phyloP scores from a whole-genome alignment of 345 rosid genomes.

The Eucalyptus regnans region DNA sequence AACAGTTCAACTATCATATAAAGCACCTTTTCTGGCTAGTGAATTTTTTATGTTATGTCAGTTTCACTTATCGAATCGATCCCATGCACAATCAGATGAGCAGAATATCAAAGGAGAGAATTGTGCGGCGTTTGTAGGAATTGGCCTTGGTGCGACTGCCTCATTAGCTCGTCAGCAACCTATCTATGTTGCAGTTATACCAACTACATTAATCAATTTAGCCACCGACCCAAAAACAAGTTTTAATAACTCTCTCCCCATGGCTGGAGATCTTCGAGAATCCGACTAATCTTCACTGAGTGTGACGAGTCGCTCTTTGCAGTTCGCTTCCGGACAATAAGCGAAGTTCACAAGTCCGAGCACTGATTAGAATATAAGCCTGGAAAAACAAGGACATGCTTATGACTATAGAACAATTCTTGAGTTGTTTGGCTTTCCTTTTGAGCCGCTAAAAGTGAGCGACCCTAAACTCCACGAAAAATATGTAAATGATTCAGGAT shows the following conservation, averaged over 20 bases:
- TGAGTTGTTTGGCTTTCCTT: neutral
- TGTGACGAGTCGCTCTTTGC: neutral
- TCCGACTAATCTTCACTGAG: neutral
- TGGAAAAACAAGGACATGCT: neutral
- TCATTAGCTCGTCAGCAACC: neutral
- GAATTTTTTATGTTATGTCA: neutral
- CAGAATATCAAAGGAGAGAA: neutral
- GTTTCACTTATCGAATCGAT: neutral
- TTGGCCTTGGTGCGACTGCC: neutral
- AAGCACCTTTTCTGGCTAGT: neutral
- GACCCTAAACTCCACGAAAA: neutral
- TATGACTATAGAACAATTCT: neutral
- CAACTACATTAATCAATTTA: neutral
- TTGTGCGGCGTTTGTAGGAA: neutral
- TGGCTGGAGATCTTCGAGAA: neutral
- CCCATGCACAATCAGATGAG: neutral
- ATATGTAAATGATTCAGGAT: neutral
- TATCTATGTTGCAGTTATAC: neutral
- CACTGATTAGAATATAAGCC: neutral
- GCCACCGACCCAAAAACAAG: neutral
- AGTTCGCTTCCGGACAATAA: neutral
- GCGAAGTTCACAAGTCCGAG: neutral
- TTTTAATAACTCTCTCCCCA: neutral
- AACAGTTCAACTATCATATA: neutral
- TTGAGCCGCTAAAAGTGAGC: neutral